Conservation (phyloP, 768 basidiomycete species). For the Galerina sulciceps region DNA sequence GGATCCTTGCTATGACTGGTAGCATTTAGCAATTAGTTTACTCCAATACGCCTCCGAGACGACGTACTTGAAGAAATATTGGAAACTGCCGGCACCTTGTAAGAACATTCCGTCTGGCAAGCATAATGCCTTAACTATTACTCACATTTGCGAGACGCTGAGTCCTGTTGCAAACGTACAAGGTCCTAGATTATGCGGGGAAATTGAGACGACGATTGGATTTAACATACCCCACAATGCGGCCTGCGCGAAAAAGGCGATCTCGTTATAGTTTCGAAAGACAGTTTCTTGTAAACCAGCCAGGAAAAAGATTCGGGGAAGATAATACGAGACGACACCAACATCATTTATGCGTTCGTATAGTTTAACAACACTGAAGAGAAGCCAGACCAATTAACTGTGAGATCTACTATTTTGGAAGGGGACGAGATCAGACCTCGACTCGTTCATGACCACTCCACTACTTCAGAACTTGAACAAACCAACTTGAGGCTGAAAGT, state of each 20-base stretch:
- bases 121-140: neutral
- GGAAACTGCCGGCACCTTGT: neutral
- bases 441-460: no score
- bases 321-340: neutral
- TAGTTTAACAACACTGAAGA: no score
- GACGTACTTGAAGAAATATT: constrained; percentile 3
- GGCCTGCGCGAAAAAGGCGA: neutral
- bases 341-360: neutral
- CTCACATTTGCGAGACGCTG: neutral
- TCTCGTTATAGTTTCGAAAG: neutral
- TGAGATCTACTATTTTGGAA: no score
- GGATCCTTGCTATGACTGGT: neutral
- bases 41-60: neutral
- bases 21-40: neutral
- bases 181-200: neutral
- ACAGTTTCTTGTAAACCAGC: neutral
- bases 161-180: neutral
- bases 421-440: no score
- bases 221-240: neutral
- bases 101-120: neutral
- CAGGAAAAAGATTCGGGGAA: constrained; percentile 1
- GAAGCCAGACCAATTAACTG: no score
- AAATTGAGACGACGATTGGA: neutral
- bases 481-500: no score
- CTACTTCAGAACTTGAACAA: no score